These are phyloP conservation scores for Cryphonectria radicalis DNA, from an alignment of 2,329 filamentous ascomycete species.

Conservation along the genomic window DNA sequence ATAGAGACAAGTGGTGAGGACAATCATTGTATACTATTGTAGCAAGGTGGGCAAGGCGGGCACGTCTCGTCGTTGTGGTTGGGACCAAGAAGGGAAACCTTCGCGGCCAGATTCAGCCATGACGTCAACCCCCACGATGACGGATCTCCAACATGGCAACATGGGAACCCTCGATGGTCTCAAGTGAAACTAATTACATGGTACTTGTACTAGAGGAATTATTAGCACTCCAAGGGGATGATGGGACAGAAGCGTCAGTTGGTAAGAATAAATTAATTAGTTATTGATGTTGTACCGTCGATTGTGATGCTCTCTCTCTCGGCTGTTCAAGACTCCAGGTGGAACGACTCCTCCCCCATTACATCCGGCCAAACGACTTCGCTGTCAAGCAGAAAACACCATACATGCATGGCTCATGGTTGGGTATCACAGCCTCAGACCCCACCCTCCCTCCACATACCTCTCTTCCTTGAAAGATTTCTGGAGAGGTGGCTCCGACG, in stretches of 20 bases:
- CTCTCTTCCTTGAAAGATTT: not conserved
- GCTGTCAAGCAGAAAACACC: not conserved
- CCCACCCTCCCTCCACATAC: not conserved
- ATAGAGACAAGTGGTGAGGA: not conserved
- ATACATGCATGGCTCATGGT: not conserved
- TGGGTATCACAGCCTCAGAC: not conserved
- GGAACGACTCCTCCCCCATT: not conserved
- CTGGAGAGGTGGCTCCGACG: not conserved
- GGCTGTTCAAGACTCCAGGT: not conserved
- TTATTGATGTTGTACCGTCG: not conserved
- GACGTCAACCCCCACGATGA: constrained; percentile 7
- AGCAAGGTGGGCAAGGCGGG: not conserved
- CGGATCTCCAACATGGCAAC: not conserved
- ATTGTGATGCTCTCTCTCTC: not conserved
- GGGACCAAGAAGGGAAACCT: not conserved
- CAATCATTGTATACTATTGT: not conserved
- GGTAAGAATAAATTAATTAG: not conserved
- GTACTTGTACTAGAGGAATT: not conserved
- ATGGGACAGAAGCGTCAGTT: not conserved
- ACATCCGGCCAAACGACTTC: not conserved
- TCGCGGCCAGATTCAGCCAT: not conserved
- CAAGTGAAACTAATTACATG: not conserved
- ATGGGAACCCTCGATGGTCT: not conserved
- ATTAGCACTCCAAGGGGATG: not conserved
- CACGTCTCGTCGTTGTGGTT: not conserved